phyloP scores from a whole-genome alignment of 345 rosid genomes.

The Brassica nigra region DNA sequence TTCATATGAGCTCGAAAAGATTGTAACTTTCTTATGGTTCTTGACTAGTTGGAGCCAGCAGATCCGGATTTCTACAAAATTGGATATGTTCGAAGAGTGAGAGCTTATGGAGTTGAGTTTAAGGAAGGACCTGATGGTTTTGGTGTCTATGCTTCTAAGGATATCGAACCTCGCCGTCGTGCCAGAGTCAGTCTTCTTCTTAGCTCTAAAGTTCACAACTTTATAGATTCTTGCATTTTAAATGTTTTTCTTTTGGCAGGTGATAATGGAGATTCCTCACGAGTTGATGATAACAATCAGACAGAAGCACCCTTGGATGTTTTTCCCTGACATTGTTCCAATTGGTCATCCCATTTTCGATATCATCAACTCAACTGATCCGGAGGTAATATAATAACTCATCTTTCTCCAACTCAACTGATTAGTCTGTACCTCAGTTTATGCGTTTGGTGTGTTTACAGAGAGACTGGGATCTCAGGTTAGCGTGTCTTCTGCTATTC shows the following conservation, averaged over 20 bases:
- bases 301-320: constrained; percentile 93
- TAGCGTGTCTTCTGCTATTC: constrained; percentile 85
- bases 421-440: constrained; percentile 11
- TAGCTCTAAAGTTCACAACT: constrained; percentile 5
- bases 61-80: constrained; percentile 97
- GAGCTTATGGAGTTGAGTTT: constrained; percentile 88
- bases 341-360: constrained; percentile 95
- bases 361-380: constrained; percentile 81
- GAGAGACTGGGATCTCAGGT: constrained; percentile 95
- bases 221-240: background rate
- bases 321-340: constrained; percentile 90
- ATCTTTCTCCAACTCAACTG: constrained; percentile 57
- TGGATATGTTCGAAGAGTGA: constrained; percentile 78
- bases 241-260: constrained; percentile 45
- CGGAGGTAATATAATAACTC: constrained; percentile 63
- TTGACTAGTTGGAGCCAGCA: constrained; percentile 56
- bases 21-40: background rate
- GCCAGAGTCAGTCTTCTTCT: constrained; percentile 65
- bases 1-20: constrained; percentile 12
- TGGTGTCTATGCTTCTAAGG: constrained; percentile 91
- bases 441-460: constrained; percentile 43
- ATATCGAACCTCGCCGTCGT: constrained; percentile 79
- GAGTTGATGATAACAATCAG: constrained; percentile 90
- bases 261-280: constrained; percentile 93
- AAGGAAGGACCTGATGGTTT: constrained; percentile 91